Conservation (phyloP, 2,329 filamentous ascomycete species). For the Daldinia eschscholtzii region DNA sequence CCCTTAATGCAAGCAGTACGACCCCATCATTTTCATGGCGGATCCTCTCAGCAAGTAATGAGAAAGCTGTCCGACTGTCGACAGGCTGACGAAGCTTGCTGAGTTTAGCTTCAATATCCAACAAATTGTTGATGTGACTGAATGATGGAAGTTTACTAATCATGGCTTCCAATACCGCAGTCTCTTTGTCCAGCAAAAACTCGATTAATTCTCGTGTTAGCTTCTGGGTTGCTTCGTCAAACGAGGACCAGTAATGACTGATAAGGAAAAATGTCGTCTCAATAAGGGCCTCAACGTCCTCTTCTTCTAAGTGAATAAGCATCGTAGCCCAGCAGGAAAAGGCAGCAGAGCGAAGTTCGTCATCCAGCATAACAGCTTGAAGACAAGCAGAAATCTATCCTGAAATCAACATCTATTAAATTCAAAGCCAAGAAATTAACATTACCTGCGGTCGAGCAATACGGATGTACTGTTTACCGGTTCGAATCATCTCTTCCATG, state of each 20-base stretch:
- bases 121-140: conserved; percentile 75
- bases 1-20: conserved; percentile 82
- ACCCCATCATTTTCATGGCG: conserved; percentile 88
- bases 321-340: conserved; percentile 89
- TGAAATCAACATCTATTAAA: conserved; percentile 44
- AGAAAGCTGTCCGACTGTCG: conserved; percentile 74
- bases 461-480: conserved; percentile 79
- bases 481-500: conserved; percentile 86
- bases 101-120: conserved; percentile 75
- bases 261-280: conserved; percentile 93
- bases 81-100: conserved; percentile 73
- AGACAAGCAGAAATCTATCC: conserved; percentile 88
- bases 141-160: conserved; percentile 85
- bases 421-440: conserved; percentile 19
- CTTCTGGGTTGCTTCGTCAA: conserved; percentile 71
- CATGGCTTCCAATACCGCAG: conserved; percentile 70
- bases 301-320: conserved; percentile 78
- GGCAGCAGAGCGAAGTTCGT: conserved; percentile 80
- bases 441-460: conserved; percentile 86
- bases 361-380: conserved; percentile 82
- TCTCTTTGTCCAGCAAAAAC: conserved; percentile 74
- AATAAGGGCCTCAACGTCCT: conserved; percentile 83
- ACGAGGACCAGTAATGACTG: conserved; percentile 79
- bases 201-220: conserved; percentile 73
- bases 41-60: conserved; percentile 79